Base-by-base conservation (phyloP, 2,329 filamentous ascomycete species). In the Clonostachys sp. region DNA sequence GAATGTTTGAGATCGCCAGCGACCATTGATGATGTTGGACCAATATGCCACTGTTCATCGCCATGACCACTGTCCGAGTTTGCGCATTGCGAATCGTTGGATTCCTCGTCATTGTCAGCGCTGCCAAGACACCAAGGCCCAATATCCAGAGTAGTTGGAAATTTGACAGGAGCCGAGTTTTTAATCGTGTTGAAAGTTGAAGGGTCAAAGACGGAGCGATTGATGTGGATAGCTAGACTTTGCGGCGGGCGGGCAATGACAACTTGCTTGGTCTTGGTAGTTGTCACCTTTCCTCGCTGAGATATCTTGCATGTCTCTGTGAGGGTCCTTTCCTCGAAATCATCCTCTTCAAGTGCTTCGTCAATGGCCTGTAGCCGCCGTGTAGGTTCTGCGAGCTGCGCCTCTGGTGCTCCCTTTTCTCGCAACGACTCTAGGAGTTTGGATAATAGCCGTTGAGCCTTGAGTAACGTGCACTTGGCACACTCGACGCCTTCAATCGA, bases 171-270 rank as follows among this genome's bases (percentile, higher is more conserved):
- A 0, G 91, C 87, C 34, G 82, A 81, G 57, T 97, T 97, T 67
- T 97, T 97, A 59, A 80, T 84, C 64, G 91, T 81, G 50, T 81
- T 73, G 6, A 90, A 89, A 0, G 89, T 95, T 44, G 73, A 75
- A 54, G 95, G 90, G 57, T 96, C 87, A 57, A 96, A 97, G 1
- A 94, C 80, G 45, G 91, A 96, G 39, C 94, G 82, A 60, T 97
- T 96, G 62, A 97, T 80, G 62, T 99, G 94, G 9, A 97, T 75
- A 0, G 84, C 87, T 13, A 99, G 72, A 48, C 87, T 89, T 52
- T 84, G 83, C 2, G 94, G 94, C 2, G 91, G 79, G 33, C 91
- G 78, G 4, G 88, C 91, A 55, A 99, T 80, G 12, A 92, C 89
- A 10, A 88, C 86, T 62, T 97, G 94, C 50, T 91, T 87, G 9